Evolutionary conservation across 495 filamentous ascomycete genomes (phyloP), one percentile per base, ranked within the genome.

Genomic region (Pyrenopolyporus hunteri): DNA sequence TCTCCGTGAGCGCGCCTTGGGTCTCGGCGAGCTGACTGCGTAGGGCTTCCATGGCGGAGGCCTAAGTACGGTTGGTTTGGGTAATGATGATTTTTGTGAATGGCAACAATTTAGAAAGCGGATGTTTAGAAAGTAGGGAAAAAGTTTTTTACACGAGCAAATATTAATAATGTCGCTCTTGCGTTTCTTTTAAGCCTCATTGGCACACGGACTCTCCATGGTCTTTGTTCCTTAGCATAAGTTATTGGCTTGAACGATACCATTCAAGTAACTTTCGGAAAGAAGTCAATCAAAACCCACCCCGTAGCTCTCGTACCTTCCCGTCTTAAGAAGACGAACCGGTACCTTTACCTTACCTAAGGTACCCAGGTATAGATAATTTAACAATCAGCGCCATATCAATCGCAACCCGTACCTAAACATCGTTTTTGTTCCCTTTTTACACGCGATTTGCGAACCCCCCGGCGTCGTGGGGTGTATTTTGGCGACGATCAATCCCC

Each of bases 1-100:
- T 61, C 7, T 60, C 57, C 22, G 56, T 66, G 33, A 67, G 66
- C 16, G 56, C 62, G 23, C 56, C 59, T 42, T 71, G 69, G 17
- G 66, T 68, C n/a, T 69, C 66, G 26, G 42, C 37, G 10, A 71
- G 66, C 48, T 71, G 69, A 1, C 29, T 32, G 55, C 69, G 66
- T 20, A 71, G 43, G 33, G 66, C 45, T 5, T 71, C 62, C 69
- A 71, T 71, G 22, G 20, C 55, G 43, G 14, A 19, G 25, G 47
- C 45, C 25, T 17, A 23, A 47, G 57, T 45, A 16, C 32, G 44
- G 25, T 50, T 11, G 11, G 6, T 14, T 43, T 2, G 13, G 13
- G 20, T 46, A 43, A 31, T 48, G 25, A 53, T 31, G 50, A 42
- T 53, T 28, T 42, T 28, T 42, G 50, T 37, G 47, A 20, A 39